A percentile compares a stretch with the other conserved stretches of the same genome.
phyloP scores from a whole-genome alignment of 805 yeast species.

The Ogataea pilisensis region DNA sequence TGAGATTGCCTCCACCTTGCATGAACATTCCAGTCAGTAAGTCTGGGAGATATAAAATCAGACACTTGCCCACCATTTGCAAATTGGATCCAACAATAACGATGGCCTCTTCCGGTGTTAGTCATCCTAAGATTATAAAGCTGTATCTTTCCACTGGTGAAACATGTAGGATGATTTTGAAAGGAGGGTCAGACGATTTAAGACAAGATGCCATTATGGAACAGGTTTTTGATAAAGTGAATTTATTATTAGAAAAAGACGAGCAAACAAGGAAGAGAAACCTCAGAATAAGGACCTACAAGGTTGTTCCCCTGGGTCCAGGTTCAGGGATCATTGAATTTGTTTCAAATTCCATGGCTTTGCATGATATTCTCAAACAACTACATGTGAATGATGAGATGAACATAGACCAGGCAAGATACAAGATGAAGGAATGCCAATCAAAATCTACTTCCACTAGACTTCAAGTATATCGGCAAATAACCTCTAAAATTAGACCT shows the following conservation, averaged over 20 bases:
- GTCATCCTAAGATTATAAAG: conserved; percentile 77
- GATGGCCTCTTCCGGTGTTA: conserved; percentile 79
- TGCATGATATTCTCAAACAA: conserved; percentile 63
- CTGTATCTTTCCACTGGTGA: conserved; percentile 56
- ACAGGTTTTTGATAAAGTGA: conserved; percentile 89
- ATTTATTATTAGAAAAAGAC: conserved; percentile 54
- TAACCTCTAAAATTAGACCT: conserved; percentile 56
- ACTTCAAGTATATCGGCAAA: conserved; percentile 39
- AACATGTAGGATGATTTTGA: conserved; percentile 57
- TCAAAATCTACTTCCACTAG: conserved; percentile 40
- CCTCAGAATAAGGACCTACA: conserved; percentile 73
- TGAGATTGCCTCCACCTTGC: conserved; percentile 67
- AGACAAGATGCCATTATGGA: conserved; percentile 98
- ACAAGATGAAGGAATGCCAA: conserved; percentile 57
- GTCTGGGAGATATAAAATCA: conserved; percentile 37
- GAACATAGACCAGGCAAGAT: conserved; percentile 55
- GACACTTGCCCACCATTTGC: conserved; percentile 31
- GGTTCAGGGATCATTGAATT: conserved; percentile 86
- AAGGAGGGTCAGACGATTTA: conserved; percentile 86
- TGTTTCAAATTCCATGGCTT: conserved; percentile 70
- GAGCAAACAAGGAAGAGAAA: conserved; percentile 52
- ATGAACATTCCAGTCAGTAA: conserved; percentile 38
- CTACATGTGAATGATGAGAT: conserved; percentile 55
- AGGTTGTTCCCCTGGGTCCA: conserved; percentile 87
- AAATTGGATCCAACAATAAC: conserved; percentile 42